Conservation (phyloP, 345 rosid genomes). For the Dipteronia sinensis region DNA sequence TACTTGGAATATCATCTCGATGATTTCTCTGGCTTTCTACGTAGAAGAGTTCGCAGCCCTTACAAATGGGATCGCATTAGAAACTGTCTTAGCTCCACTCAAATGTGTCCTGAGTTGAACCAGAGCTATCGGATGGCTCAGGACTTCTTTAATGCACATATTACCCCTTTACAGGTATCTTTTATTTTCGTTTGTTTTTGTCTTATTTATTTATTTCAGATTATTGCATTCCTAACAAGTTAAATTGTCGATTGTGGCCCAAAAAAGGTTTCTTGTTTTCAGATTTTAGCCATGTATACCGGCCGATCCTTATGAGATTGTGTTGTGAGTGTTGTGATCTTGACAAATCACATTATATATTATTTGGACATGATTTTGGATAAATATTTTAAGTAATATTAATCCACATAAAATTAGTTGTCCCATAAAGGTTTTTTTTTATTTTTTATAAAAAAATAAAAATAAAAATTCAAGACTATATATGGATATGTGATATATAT, state of each 20-base stretch:
- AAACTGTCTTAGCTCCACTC: conserved; percentile 64
- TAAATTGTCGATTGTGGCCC: not conserved
- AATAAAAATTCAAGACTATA: too few species aligned
- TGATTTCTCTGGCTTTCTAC: conserved; percentile 79
- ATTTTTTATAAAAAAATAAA: too few species aligned
- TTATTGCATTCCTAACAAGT: not conserved
- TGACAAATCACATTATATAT: not conserved
- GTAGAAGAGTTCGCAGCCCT: conserved; percentile 64
- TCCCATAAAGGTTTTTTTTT: too few species aligned
- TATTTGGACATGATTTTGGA: too few species aligned
- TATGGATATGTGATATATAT: too few species aligned
- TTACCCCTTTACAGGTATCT: conserved; percentile 76
- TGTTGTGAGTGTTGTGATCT: too few species aligned
- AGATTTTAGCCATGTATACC: too few species aligned
- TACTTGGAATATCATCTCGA: conserved; percentile 81
- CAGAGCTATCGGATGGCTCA: conserved; percentile 79
- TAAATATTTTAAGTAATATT: too few species aligned
- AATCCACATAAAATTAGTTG: too few species aligned
- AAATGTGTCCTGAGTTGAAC: conserved; percentile 68
- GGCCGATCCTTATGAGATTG: too few species aligned
- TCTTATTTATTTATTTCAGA: too few species aligned
- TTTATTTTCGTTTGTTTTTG: not conserved
- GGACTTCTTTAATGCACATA: conserved; percentile 85
- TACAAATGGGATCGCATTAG: conserved; percentile 83
- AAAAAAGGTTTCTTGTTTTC: too few species aligned